Percentiles rank a stretch among this genome's conserved stretches.
Evolutionary conservation across 2,329 filamentous ascomycete genomes (phyloP).

Genomic region (Fusarium stilboides): DNA sequence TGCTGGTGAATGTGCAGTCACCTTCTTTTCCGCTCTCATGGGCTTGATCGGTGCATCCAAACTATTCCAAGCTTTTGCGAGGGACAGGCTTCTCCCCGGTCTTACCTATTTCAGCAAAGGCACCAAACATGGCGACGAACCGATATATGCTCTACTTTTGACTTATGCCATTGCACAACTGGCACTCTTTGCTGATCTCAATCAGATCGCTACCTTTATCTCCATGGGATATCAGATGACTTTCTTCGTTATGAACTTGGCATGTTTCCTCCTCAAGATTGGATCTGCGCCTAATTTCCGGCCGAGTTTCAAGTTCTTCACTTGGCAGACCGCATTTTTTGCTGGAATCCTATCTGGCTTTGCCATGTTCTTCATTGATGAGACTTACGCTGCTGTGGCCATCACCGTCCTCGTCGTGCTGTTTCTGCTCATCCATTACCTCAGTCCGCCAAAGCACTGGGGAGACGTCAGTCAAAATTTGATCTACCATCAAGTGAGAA

Average conservation of each 20-base stretch:
- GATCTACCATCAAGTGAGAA: constrained; percentile 88
- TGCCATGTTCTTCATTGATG: constrained; percentile 93
- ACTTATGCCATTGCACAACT: constrained; percentile 84
- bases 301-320: constrained; percentile 91
- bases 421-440: constrained; percentile 88
- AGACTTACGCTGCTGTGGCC: constrained; percentile 82
- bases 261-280: constrained; percentile 88
- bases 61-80: constrained; percentile 84
- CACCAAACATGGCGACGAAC: constrained; percentile 80
- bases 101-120: constrained; percentile 82
- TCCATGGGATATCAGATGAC: constrained; percentile 96
- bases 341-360: constrained; percentile 82
- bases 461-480: constrained; percentile 91
- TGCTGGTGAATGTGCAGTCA: constrained; percentile 85
- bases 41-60: constrained; percentile 89
- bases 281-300: constrained; percentile 91
- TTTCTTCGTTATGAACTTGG: constrained; percentile 89
- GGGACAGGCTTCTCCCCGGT: constrained; percentile 84
- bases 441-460: constrained; percentile 88
- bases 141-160: constrained; percentile 80
- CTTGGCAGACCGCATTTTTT: constrained; percentile 83
- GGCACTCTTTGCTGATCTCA: constrained; percentile 86
- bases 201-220: constrained; percentile 90
- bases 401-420: constrained; percentile 81
- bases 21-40: constrained; percentile 89